Evolutionary conservation across 768 basidiomycete genomes (phyloP), one percentile per base, ranked within the genome.

Genomic region (Gautieria morchelliformis): DNA sequence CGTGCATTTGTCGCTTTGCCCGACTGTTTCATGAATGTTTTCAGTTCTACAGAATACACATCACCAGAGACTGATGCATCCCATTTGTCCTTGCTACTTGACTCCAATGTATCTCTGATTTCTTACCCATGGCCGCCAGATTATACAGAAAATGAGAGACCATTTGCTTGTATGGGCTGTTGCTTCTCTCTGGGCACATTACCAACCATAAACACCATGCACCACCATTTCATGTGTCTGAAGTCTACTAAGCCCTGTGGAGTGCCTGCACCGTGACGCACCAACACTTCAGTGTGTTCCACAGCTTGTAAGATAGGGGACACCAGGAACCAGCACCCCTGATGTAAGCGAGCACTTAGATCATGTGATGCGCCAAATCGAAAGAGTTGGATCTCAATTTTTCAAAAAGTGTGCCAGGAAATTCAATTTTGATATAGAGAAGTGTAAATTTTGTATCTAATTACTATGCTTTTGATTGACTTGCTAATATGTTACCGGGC

Each of bases 221-320:
- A n/a, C n/a, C 69, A 87, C 97, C 59, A 93, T 99, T 63, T 93
- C 92, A 12, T 91, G 89, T 54, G 92, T 98, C 48, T 86, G 94
- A 33, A 82, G 85, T 30, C 86, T 95, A 17, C 78, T 99, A 45
- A 81, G 84, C 30, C 80, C 86, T 12, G 84, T 91, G 15, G 88
- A 88, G 58, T 94, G 91, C 56, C 76, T 96, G 22, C 82, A 84
- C 42, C 85, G 90, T 45, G 91, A 95, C 61, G 86, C 91, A 1
- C 77, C 78, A 0, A 71, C 88, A 20, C 77, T 99, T 19, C 80
- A 78, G 61, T 75, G 73, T 47, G 83, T 82, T 63, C 80, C 87
- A 0, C 59, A 75, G 4, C 77, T 99, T 39, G 82, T 82, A n/a
- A n/a, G n/a, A n/a, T n/a, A n/a, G n/a, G n/a, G n/a, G n/a, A n/a